Base-by-base conservation (phyloP, 192 early-diverging fungal genomes). In the Spizellomyces punctatus region DNA sequence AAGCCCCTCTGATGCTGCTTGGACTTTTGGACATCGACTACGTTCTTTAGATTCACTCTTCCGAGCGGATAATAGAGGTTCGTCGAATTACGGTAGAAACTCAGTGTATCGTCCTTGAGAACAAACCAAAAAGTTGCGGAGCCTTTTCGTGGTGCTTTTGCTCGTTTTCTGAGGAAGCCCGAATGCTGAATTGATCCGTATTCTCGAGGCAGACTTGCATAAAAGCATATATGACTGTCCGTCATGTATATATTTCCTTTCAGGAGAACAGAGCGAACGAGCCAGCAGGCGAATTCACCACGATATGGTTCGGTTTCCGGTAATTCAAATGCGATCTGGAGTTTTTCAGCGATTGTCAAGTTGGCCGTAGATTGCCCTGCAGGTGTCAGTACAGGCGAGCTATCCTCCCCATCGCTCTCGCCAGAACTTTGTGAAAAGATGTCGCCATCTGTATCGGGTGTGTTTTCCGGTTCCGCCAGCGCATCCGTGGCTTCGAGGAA, bases 221-320 rank as follows among this genome's bases (percentile, higher is more conserved):
- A 90, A 75, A 89, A 91, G 22, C 83, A 88, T 9, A 91, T 76
- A 52, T 90, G 89, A 16, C 80, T 71, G 43, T 85, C 77, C 0
- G 89, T 90, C 59, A 90, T 63, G 62, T 87, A 91, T 70, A 91
- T 72, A 48, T 85, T 80, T 17, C 89, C 89, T 9, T 84, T 83
- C 6, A 91, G 75, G 60, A 90, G 76, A 0, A 88, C 85, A n/a
- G 88, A 85, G 0, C 81, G 78, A 8, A 90, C 79, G 47, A 91
- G 75, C 76, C 84, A 88, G 69, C 89, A 91, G 21, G 89, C 78
- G 77, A 81, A 91, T 49, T 91, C 89, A 65, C 61, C 60, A 1
- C 63, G 63, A 57, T 70, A 70, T 19, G 36, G 22, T 4, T 74
- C 72, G 7, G 10, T 5, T 16, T 75, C 59, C 12, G 71, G 61